phyloP scores from a whole-genome alignment of 495 filamentous ascomycete species.

The Penicillium fimorum region DNA sequence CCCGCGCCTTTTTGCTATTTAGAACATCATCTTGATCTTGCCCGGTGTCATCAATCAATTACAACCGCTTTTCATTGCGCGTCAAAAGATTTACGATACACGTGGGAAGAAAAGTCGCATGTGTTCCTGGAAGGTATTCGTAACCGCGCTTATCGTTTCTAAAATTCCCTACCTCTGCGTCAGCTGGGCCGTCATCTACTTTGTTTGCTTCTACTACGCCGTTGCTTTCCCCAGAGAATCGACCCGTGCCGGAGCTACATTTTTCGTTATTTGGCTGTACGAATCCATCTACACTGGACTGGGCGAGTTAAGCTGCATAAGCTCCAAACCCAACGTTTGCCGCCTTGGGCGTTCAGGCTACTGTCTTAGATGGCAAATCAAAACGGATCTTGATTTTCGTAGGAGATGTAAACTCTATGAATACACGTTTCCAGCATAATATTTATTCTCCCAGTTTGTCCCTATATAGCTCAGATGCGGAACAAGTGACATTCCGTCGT shows the following conservation, averaged over 20 bases:
- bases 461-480: too few relatives aligned
- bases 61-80: constrained; percentile 53
- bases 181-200: constrained; percentile 50
- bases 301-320: too few relatives aligned
- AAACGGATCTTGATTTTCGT: too few relatives aligned
- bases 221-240: constrained; percentile 33
- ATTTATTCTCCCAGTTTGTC: too few relatives aligned
- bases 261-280: constrained; percentile 56
- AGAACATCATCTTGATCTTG: constrained; percentile 35
- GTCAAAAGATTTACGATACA: constrained; percentile 51
- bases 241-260: constrained; percentile 52
- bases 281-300: constrained; percentile 28
- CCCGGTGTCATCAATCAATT: constrained; percentile 47
- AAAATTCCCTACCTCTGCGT: constrained; percentile 54
- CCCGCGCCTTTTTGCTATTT: constrained; percentile 44
- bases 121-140: constrained; percentile 57
- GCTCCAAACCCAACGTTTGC: too few relatives aligned
- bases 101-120: constrained; percentile 53
- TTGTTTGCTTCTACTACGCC: constrained; percentile 54
- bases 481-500: too few relatives aligned
- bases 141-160: constrained; percentile 48
- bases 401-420: too few relatives aligned
- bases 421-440: too few relatives aligned
- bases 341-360: too few relatives aligned
- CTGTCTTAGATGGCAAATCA: too few relatives aligned